Base-by-base conservation (phyloP, 2,329 filamentous ascomycete genomes). In the Calonectria pseudoreteaudii region DNA sequence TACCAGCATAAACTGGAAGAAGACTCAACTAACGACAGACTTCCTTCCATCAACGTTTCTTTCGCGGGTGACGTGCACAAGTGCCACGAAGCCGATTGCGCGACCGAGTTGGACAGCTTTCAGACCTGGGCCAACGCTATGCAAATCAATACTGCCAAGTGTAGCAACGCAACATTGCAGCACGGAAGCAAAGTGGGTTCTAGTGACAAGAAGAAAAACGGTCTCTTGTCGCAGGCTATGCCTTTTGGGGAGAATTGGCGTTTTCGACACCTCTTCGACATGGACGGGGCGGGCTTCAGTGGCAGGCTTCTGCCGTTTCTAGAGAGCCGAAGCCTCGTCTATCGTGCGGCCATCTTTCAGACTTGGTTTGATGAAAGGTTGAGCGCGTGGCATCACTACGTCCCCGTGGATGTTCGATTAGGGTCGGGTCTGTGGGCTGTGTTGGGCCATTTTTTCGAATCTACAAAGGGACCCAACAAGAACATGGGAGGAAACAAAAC, bases 241-340 rank as follows among this genome's bases (percentile, higher is more conserved):
- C 74, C 74, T 1, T 80, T 80, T 60, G 62, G 74, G n/a, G 82
- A 89, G 70, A 88, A 91, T 81, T 91, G 90, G 81, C 76, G 81
- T 60, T 86, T 87, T 82, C 94, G 94, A 79, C 93, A 91, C 79
- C 87, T 95, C 2, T 89, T 92, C 0, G 94, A 95, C 80, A 88
- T 95, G 65, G 94, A 95, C 81, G 94, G 93, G 26, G 91, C 92
- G 81, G 89, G 88, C 3, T 92, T 93, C 81, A 91, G 88, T 52
- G 92, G 91, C 1, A 88, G 92, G 14, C 93, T 91, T 82, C 86
- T 95, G 4, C 92, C 93, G 0, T 91, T 95, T 81, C 89, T 94
- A 77, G 88, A 89, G 31, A 92, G 90, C 65, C 92, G 89, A 9
- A 91, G 89, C 50, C 82, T 95, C 23, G 91, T 92, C 0, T 90